Conservation (phyloP, 345 rosid genomes). For the Acer campestre region DNA sequence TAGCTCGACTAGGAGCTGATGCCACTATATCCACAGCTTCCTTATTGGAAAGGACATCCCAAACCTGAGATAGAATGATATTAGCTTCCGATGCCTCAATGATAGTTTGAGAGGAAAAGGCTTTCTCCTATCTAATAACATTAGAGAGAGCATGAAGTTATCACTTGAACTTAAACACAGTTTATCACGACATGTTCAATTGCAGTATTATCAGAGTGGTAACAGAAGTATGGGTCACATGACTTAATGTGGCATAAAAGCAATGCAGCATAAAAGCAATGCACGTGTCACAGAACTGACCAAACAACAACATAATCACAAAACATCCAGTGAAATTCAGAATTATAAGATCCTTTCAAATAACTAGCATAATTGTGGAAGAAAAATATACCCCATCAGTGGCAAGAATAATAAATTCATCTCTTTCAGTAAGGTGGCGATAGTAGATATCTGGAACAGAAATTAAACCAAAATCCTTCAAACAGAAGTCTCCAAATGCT, state of each 20-base stretch:
- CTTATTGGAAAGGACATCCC: constrained; percentile 95
- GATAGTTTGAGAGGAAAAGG: neutral
- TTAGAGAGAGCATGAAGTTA: neutral
- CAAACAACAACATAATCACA: neutral
- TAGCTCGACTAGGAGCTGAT: constrained; percentile 71
- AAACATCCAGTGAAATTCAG: neutral
- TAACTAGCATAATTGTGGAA: constrained; percentile 9
- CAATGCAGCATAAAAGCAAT: neutral
- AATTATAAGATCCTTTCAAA: neutral
- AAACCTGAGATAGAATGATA: constrained; percentile 49
- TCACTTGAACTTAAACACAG: neutral
- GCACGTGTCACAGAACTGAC: neutral
- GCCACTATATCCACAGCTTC: constrained; percentile 90
- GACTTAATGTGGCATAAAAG: constrained; percentile 9
- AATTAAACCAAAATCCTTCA: constrained; percentile 95
- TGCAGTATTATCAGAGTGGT: neutral
- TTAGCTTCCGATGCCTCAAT: constrained; percentile 2
- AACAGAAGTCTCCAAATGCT: constrained; percentile 98
- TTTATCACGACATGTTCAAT: neutral
- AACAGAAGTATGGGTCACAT: constrained; percentile 1
- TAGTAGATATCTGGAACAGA: constrained; percentile 83
- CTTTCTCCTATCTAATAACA: neutral
- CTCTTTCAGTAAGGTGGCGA: constrained; percentile 63
- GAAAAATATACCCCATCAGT: constrained; percentile 77
- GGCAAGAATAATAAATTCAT: constrained; percentile 85